A percentile compares a stretch with the other conserved stretches of the same genome.
These are phyloP conservation scores for Isatis tinctoria DNA, from an alignment of 345 rosid genomes.

Conservation along the genomic window DNA sequence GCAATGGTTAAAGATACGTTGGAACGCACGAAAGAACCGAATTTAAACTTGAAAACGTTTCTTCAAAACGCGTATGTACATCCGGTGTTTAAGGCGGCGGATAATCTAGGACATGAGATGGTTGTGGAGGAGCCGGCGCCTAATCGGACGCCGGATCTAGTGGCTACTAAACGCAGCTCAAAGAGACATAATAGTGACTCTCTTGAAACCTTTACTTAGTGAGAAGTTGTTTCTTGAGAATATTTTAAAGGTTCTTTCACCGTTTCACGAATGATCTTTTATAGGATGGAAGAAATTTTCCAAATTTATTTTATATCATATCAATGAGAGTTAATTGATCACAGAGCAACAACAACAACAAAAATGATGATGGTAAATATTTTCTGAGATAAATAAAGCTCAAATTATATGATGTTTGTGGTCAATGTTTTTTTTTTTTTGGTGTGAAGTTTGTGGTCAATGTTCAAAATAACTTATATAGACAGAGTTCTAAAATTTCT, in stretches of 20 bases:
- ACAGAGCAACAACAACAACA: neutral
- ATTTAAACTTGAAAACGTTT: constrained; percentile 71
- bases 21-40: constrained; percentile 75
- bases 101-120: constrained; percentile 36
- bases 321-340: neutral
- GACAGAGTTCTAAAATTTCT: too few relatives aligned
- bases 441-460: neutral
- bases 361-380: neutral
- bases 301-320: neutral
- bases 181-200: constrained; percentile 40
- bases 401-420: neutral
- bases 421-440: too few relatives aligned
- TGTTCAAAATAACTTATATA: too few relatives aligned
- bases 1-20: constrained; percentile 91
- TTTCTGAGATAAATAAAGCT: neutral
- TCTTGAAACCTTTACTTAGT: constrained; percentile 9
- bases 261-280: neutral
- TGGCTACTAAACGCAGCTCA: constrained; percentile 68
- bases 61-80: constrained; percentile 65
- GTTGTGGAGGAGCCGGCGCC: constrained; percentile 34
- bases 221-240: neutral
- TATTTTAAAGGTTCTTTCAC: neutral
- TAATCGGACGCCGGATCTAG: constrained; percentile 44
- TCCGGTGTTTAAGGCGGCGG: constrained; percentile 67
- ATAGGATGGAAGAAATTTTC: constrained; percentile 8